phyloP scores from a whole-genome alignment of 805 yeast genomes.

The Ogataea degrootiae region DNA sequence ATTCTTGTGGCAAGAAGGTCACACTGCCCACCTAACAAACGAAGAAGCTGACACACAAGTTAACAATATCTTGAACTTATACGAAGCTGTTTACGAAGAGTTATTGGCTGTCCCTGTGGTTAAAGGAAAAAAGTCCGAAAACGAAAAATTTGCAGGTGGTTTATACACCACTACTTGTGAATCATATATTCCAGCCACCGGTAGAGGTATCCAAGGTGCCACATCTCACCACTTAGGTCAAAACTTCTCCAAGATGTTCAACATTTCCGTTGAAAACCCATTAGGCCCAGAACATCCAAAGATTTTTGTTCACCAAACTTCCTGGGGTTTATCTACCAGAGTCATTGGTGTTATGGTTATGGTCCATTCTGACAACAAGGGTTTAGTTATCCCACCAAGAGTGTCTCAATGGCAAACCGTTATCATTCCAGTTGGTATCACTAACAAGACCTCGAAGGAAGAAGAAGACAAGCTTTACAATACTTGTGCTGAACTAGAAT shows the following conservation, averaged over 20 bases:
- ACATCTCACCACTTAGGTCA: slow-evolving; percentile 97
- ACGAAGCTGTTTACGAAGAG: slow-evolving; percentile 81
- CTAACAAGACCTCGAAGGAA: slow-evolving; percentile 77
- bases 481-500: slow-evolving; percentile 68
- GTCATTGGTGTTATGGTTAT: slow-evolving; percentile 99
- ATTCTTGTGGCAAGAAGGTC: slow-evolving; percentile 99
- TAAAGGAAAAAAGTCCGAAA: slow-evolving; percentile 92
- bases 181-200: slow-evolving; percentile 96
- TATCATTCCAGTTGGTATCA: slow-evolving; percentile 91
- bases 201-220: slow-evolving; percentile 99
- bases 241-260: slow-evolving; percentile 98
- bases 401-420: slow-evolving; percentile 91
- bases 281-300: slow-evolving; percentile 82
- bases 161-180: slow-evolving; percentile 92
- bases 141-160: slow-evolving; percentile 99
- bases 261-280: slow-evolving; percentile 93
- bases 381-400: slow-evolving; percentile 95
- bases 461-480: slow-evolving; percentile 63
- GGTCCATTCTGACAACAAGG: slow-evolving; percentile 98
- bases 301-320: slow-evolving; percentile 89
- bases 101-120: slow-evolving; percentile 96
- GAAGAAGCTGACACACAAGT: slow-evolving; percentile 85
- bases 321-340: slow-evolving; percentile 99
- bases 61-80: slow-evolving; percentile 76
- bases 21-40: slow-evolving; percentile 87